Conservation (phyloP, 2,329 filamentous ascomycete species). For the Colletotrichum sp. region DNA sequence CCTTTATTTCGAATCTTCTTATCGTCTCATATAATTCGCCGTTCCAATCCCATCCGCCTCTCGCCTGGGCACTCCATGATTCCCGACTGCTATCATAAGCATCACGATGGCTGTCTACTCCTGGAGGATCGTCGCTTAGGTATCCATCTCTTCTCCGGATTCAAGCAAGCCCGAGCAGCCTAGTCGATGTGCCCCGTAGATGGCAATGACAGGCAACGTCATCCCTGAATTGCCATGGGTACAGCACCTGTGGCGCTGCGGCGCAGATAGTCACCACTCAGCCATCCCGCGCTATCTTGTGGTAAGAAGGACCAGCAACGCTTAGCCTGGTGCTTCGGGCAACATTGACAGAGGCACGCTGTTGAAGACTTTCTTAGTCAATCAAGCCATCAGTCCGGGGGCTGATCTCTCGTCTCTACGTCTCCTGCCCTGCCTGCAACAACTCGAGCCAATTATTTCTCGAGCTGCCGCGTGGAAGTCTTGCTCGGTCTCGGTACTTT, state of each 20-base stretch:
- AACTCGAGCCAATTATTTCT: neutral
- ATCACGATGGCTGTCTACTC: neutral
- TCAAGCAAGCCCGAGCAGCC: neutral
- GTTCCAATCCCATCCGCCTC: neutral
- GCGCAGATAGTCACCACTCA: neutral
- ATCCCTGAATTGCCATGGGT: neutral
- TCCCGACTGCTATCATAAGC: neutral
- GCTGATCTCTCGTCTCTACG: neutral
- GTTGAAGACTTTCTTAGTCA: neutral
- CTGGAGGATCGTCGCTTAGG: neutral
- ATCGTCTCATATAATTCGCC: neutral
- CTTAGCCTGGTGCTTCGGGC: neutral
- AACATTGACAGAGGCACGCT: neutral
- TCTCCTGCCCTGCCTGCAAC: neutral
- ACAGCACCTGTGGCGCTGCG: neutral
- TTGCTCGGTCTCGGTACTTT: neutral
- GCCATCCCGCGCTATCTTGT: neutral
- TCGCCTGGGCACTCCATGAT: neutral
- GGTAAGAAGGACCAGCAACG: neutral
- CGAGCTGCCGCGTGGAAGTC: neutral
- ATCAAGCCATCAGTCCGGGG: neutral
- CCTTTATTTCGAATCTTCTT: neutral
- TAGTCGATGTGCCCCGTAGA: neutral
- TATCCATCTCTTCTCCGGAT: neutral
- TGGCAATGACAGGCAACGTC: neutral